Base-by-base conservation (phyloP, 73 alveolate species). In the Paramecium caudatum region DNA sequence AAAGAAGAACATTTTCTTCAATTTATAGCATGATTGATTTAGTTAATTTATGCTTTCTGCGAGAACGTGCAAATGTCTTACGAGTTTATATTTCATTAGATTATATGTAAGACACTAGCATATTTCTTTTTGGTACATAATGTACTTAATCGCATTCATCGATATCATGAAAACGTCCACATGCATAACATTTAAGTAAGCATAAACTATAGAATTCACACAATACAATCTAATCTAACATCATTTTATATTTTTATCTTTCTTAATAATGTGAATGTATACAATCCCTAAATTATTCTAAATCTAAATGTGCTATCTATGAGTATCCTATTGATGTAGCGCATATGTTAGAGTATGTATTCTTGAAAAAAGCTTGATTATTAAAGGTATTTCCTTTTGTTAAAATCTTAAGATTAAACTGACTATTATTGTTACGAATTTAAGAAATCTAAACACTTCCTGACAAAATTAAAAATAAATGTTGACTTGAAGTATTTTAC, bases 121-220 rank as follows among this genome's bases (percentile, higher is more conserved):
- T 21, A 0, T 30, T 36, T 23, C 43, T 30, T 27, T 74, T 74
- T 13, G 70, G 46, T 6, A 45, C 88, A 74, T 74, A 74, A 45
- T 74, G 88, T 19, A 74, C 88, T 21, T 45, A 27, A 16, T 36
- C 30, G 21, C 88, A 74, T 17, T 41, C 43, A 43, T 74, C 88
- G 13, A 74, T 74, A 12, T 74, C 88, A 45, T 74, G 88, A 74
- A 27, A 21, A 23, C 43, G 16, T 0, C 45, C 62, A 74, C 88
- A 74, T 74, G 88, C 88, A 39, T 74, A 74, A 74, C 88, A 74
- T 21, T 30, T 16, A 30, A 74, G 16, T 7, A 19, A 9, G 43
- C 69, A 36, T 7, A 41, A 74, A 41, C 46, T 37, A 74, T 41
- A 6, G 21, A 19, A 10, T 13, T 74, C 45, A 13, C 43, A 21